Percentiles rank a stretch among this genome's conserved stretches.
Evolutionary conservation across 164 flowering plant genomes (phyloP).

Genomic region (Echeveria elegans): DNA sequence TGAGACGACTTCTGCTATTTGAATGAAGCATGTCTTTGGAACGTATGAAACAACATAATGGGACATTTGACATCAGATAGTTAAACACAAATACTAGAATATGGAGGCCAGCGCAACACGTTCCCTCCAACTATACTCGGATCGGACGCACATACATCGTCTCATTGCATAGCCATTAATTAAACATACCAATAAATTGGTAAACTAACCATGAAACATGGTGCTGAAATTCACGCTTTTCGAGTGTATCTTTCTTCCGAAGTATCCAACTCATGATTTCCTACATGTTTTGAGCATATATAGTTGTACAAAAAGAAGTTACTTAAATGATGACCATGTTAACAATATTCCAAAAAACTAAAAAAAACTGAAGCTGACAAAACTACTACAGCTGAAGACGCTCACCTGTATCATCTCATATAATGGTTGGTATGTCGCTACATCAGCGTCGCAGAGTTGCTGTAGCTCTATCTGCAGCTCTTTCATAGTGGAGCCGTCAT

Average conservation of each 20-base stretch:
- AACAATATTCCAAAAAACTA: background rate
- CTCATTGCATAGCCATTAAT: background rate
- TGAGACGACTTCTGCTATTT: background rate
- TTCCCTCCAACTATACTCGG: background rate
- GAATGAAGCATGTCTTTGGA: background rate
- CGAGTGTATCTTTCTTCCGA: constrained; percentile 36
- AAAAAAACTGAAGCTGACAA: background rate
- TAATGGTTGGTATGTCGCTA: constrained; percentile 55
- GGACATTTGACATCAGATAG: background rate
- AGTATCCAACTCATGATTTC: constrained; percentile 75
- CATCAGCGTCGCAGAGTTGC: constrained; percentile 43
- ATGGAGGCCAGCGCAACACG: background rate
- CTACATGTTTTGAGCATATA: constrained; percentile 23
- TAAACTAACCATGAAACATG: constrained; percentile 53
- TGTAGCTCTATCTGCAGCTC: constrained; percentile 70
- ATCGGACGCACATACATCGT: background rate
- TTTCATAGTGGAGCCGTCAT: constrained; percentile 22
- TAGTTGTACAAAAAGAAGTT: background rate
- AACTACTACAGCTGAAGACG: constrained; percentile 8
- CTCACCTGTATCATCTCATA: constrained; percentile 70
- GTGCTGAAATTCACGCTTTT: constrained; percentile 72
- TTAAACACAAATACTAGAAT: background rate
- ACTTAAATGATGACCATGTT: background rate
- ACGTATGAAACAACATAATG: background rate
- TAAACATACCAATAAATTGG: background rate